Conservation (phyloP, 2,329 filamentous ascomycete species). For the Neofusicoccum laricinum region DNA sequence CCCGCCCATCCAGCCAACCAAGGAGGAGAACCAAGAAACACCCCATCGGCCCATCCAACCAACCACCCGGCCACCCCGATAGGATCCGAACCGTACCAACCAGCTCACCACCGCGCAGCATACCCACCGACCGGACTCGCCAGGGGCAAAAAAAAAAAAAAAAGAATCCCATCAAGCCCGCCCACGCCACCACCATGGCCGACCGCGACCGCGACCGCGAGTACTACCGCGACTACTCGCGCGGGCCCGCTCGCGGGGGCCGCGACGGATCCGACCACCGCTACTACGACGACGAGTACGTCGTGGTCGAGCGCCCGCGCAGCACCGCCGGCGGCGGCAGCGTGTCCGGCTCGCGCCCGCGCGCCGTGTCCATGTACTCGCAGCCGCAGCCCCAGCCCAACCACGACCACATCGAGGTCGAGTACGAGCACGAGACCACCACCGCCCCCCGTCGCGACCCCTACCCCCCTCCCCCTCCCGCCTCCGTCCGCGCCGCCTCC, state of each 20-base stretch:
- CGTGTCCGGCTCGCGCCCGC: background rate
- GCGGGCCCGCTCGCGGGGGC: background rate
- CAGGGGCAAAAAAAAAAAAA: background rate
- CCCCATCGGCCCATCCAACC: background rate
- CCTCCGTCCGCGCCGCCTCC: background rate
- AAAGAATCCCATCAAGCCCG: background rate
- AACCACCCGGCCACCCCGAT: background rate
- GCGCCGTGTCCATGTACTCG: constrained; percentile 1
- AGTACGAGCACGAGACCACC: background rate
- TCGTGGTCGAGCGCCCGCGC: constrained; percentile 1
- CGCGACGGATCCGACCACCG: background rate
- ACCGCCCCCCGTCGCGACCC: background rate
- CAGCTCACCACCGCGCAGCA: background rate
- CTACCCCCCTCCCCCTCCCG: background rate
- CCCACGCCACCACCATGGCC: background rate
- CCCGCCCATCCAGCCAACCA: background rate
- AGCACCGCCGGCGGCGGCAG: background rate
- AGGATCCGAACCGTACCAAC: background rate
- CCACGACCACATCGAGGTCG: background rate
- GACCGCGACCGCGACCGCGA: constrained; percentile 1
- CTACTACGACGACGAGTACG: constrained; percentile 10
- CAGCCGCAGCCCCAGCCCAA: background rate
- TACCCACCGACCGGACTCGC: no score
- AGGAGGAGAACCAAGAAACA: background rate
- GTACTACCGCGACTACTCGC: constrained; percentile 12